Evolutionary conservation across 352 stramenopile genomes (phyloP), one percentile per base, ranked within the genome.

Genomic region (Phytophthora vignae): DNA sequence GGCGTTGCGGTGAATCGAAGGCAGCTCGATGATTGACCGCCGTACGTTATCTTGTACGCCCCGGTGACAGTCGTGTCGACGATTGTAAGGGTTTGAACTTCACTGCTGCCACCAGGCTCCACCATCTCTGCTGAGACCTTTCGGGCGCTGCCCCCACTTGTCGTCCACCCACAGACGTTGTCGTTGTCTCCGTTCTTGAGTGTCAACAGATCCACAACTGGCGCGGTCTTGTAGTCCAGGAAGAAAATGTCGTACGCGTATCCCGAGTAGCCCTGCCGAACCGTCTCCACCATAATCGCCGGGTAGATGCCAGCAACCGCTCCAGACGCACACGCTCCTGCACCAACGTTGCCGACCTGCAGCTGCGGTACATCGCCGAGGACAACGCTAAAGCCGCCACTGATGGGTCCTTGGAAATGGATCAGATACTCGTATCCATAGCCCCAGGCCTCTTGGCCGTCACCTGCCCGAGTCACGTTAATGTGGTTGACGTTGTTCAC

Each of bases 161-260:
- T 69, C 15, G 64, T 17, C 79, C 79, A 85, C 4, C 65, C 66
- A 44, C 79, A 85, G 1, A 22, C 62, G 7, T 15, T 38, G 8
- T 48, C 55, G 40, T 49, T 55, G 21, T 55, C 74, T 67, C 83
- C 78, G 11, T 88, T 67, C 3, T 77, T 55, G 4, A 94, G 15
- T 10, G 42, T 22, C 42, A 49, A 17, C 42, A 49, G 17, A 21
- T 5, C 10, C 17, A 49, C 50, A 25, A 73, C 44, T 3, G 31
- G n/a, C 5, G 66, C 52, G 1, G 52, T 22, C 22, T 44, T 61
- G 33, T 79, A 90, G 10, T 81, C 67, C 31, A 94, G 67, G 56
- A 94, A 96, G 60, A 76, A 94, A 2, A 96, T 83, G 48, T 96
- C 86, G 64, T 96, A 96, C 3, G 65, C 78, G 52, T 82, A 96